Evolutionary conservation across 2,329 filamentous ascomycete species (phyloP).

Genomic region (Stagonosporopsis rhizophila): DNA sequence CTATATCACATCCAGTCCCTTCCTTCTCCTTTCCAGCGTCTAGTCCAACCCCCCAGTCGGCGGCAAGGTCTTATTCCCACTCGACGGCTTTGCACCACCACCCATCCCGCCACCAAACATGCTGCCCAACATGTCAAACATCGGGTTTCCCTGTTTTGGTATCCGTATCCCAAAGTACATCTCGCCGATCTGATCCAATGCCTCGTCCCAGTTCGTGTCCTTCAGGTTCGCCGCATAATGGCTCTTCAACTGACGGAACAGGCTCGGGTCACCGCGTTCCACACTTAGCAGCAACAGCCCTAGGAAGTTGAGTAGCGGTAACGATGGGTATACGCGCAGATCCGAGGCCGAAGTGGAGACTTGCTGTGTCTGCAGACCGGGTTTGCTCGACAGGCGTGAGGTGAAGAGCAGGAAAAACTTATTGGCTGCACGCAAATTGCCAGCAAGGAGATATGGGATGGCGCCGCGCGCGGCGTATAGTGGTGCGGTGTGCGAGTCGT

Average conservation of each 20-base stretch:
- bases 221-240: constrained; percentile 83
- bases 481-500: constrained; percentile 86
- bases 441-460: constrained; percentile 87
- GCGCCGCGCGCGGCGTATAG: constrained; percentile 86
- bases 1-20: neutral
- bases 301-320: constrained; percentile 96
- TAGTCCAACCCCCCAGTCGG: constrained; percentile 47
- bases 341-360: constrained; percentile 78
- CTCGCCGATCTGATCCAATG: constrained; percentile 86
- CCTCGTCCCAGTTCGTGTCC: constrained; percentile 79
- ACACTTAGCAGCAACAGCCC: constrained; percentile 82
- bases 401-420: constrained; percentile 80
- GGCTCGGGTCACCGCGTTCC: constrained; percentile 76
- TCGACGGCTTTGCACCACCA: constrained; percentile 57
- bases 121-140: constrained; percentile 98
- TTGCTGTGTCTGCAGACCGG: constrained; percentile 76
- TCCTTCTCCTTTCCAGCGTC: neutral
- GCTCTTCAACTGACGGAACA: constrained; percentile 80
- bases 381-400: constrained; percentile 67
- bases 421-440: constrained; percentile 89
- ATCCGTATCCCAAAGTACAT: constrained; percentile 96
- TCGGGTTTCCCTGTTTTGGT: constrained; percentile 86
- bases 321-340: constrained; percentile 81
- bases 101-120: constrained; percentile 81
- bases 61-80: constrained; percentile 38